Evolutionary conservation across 2,329 filamentous ascomycete genomes (phyloP).

Genomic region (Sporothrix dimorphospora): DNA sequence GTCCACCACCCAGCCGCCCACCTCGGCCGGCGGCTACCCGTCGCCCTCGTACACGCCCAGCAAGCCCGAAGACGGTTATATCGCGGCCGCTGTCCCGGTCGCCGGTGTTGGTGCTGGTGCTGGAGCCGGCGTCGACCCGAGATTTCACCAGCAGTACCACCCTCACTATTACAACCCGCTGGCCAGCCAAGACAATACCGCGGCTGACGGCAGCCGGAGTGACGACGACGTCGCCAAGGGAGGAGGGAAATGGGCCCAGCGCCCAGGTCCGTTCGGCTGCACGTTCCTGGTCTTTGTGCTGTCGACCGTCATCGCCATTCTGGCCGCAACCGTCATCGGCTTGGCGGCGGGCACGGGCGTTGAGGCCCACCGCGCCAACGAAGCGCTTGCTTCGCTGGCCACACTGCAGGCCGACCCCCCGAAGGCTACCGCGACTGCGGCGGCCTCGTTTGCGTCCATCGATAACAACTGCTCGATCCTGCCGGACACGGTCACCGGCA

Average conservation of each 20-base stretch:
- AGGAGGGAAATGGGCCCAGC: neutral
- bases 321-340: slow-evolving; percentile 48
- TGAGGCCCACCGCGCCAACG: slow-evolving; percentile 45
- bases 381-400: slow-evolving; percentile 36
- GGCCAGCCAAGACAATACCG: slow-evolving; percentile 3
- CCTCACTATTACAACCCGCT: neutral
- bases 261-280: slow-evolving; percentile 40
- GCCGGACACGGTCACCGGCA: slow-evolving; percentile 43
- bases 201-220: neutral
- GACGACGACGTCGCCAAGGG: neutral
- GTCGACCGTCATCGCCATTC: slow-evolving; percentile 45
- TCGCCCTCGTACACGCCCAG: neutral
- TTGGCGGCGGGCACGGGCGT: slow-evolving; percentile 51
- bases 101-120: neutral
- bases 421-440: slow-evolving; percentile 27
- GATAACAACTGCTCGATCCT: slow-evolving; percentile 48
- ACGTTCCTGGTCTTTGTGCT: slow-evolving; percentile 47
- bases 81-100: neutral
- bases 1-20: neutral
- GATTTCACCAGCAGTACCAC: slow-evolving; percentile 6
- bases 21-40: neutral
- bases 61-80: slow-evolving; percentile 3
- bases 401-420: neutral
- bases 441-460: slow-evolving; percentile 39
- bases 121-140: neutral